Percentiles rank a stretch among this genome's conserved stretches.
Evolutionary conservation across 257 asterid species (phyloP).

Genomic region (Solanum lignicaule): DNA sequence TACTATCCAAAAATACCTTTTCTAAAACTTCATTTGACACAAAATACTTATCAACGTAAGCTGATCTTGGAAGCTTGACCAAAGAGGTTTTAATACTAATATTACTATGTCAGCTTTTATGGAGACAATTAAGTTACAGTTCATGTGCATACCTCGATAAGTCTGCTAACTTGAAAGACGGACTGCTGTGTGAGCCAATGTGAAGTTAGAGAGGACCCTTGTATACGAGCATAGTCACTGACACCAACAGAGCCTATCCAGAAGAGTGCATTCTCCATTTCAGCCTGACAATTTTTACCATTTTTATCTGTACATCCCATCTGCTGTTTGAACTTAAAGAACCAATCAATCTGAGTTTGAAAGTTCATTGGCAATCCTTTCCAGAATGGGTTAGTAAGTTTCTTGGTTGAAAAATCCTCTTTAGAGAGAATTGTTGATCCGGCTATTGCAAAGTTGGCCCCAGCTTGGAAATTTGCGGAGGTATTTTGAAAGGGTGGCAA

Average conservation of each 20-base stretch:
- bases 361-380: conserved; percentile 14
- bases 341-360: conserved; percentile 37
- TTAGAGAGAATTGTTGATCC: conserved; percentile 28
- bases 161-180: conserved; percentile 4
- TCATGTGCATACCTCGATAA: conserved; percentile 24
- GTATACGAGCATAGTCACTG: conserved; percentile 18
- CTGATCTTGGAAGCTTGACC: neutral
- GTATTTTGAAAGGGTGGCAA: conserved; percentile 17
- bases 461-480: conserved; percentile 7
- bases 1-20: neutral
- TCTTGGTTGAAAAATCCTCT: neutral
- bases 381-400: conserved; percentile 19
- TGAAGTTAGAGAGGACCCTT: conserved; percentile 8
- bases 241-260: conserved; percentile 44
- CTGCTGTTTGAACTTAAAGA: conserved; percentile 8
- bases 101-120: neutral
- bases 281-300: conserved; percentile 9
- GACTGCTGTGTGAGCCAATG: conserved; percentile 19
- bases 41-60: neutral
- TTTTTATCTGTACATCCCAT: conserved; percentile 13
- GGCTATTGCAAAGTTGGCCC: conserved; percentile 32
- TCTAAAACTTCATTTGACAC: neutral
- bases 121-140: neutral
- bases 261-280: conserved; percentile 28
- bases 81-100: neutral